Percentiles rank a stretch among this genome's conserved stretches.
Evolutionary conservation across 2,329 filamentous ascomycete genomes (phyloP).

Genomic region (Diaporthe sp.): DNA sequence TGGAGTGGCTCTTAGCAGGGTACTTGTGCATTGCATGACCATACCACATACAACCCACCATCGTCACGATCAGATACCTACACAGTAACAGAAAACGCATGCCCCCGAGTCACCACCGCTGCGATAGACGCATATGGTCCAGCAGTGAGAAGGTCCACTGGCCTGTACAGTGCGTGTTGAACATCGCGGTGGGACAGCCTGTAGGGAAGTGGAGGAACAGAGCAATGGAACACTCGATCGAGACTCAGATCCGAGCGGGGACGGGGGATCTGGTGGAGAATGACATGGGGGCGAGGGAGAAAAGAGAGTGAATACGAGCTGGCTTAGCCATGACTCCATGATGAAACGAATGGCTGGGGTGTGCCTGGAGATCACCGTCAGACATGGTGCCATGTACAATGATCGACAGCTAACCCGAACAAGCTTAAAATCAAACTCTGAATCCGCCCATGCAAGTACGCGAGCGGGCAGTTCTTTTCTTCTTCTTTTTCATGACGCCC

Average conservation of each 20-base stretch:
- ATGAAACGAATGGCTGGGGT: conserved; percentile 10
- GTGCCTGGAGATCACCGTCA: neutral
- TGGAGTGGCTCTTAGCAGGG: neutral
- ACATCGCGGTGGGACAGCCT: neutral
- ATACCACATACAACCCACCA: too few relatives aligned
- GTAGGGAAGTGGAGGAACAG: neutral
- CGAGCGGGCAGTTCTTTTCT: too few relatives aligned
- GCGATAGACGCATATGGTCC: neutral
- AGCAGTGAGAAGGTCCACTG: neutral
- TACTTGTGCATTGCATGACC: neutral
- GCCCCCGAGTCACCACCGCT: neutral
- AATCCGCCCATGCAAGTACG: neutral
- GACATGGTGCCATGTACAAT: neutral
- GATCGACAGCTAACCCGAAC: conserved; percentile 24
- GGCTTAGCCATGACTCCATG: conserved; percentile 8
- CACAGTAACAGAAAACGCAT: too few relatives aligned
- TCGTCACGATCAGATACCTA: too few relatives aligned
- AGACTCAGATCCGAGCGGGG: conserved; percentile 18
- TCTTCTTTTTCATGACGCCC: neutral
- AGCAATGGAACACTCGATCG: conserved; percentile 25
- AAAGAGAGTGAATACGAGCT: conserved; percentile 9
- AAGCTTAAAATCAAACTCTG: conserved; percentile 11
- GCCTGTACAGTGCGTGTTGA: neutral
- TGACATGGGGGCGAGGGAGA: neutral
- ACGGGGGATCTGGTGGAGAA: neutral